phyloP scores from a whole-genome alignment of 768 basidiomycete species.

The Boletus rubropictus region DNA sequence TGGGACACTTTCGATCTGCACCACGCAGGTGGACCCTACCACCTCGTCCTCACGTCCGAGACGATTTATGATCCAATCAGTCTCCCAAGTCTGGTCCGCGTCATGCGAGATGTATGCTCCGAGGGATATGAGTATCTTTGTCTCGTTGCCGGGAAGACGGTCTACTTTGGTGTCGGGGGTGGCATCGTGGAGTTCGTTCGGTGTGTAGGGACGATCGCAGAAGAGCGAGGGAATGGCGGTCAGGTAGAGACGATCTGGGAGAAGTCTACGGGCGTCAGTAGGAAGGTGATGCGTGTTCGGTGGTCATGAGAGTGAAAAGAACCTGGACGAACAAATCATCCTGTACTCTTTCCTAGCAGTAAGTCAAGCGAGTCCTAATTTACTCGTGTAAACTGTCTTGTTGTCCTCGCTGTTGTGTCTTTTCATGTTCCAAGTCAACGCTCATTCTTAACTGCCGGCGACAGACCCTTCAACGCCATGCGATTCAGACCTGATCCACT shows the following conservation, averaged over 20 bases:
- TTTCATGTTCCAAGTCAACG: too few species aligned
- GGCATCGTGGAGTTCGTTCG: constrained; percentile 71
- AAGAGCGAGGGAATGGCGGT: constrained; percentile 25
- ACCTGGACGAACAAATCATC: background rate
- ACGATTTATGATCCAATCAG: constrained; percentile 79
- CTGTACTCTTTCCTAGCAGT: background rate
- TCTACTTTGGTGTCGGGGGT: constrained; percentile 96
- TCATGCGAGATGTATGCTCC: constrained; percentile 41
- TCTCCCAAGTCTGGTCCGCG: constrained; percentile 51
- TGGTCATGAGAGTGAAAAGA: constrained; percentile 37
- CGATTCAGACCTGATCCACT: constrained; percentile 18
- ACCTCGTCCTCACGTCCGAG: constrained; percentile 83
- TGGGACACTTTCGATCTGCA: constrained; percentile 57
- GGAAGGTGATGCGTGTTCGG: constrained; percentile 58
- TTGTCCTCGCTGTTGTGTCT: too few species aligned
- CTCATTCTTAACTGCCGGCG: constrained; percentile 9
- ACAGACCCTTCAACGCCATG: constrained; percentile 20
- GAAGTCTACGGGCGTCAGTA: constrained; percentile 59
- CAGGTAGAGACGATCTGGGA: constrained; percentile 60
- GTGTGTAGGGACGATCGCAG: constrained; percentile 33
- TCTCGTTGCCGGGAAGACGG: constrained; percentile 83
- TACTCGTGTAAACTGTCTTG: too few species aligned
- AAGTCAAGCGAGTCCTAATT: too few species aligned
- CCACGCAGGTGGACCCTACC: constrained; percentile 40
- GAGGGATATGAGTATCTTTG: constrained; percentile 35